phyloP scores from a whole-genome alignment of 257 asterid species.

The Petunia axillaris region DNA sequence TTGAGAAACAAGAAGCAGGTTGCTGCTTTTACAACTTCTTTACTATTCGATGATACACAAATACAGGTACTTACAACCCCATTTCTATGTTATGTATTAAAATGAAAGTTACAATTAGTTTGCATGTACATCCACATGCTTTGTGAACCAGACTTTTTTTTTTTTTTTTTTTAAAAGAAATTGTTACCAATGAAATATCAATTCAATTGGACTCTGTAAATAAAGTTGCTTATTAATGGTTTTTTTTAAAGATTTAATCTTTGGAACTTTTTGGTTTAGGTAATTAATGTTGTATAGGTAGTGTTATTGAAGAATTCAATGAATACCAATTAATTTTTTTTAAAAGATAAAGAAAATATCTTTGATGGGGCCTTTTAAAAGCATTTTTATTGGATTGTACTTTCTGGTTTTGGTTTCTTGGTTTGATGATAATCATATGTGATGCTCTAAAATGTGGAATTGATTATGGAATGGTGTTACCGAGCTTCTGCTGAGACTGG shows the following conservation, averaged over 20 bases:
- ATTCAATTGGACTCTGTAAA: neutral
- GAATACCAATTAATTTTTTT: neutral
- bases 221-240: neutral
- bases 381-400: neutral
- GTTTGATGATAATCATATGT: neutral
- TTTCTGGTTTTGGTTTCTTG: neutral
- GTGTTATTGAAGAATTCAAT: neutral
- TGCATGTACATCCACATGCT: neutral
- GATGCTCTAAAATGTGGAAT: neutral
- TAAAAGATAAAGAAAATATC: too few species aligned
- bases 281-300: neutral
- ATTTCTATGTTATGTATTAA: neutral
- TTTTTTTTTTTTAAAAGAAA: neutral
- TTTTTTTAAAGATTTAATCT: neutral
- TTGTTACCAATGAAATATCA: neutral
- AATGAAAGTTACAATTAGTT: neutral
- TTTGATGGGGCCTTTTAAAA: neutral
- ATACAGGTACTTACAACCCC: constrained; percentile 59
- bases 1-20: constrained; percentile 34
- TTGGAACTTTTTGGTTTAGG: neutral
- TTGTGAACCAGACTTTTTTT: neutral
- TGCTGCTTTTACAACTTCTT: constrained; percentile 74
- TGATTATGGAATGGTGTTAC: neutral
- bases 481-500: neutral
- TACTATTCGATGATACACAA: constrained; percentile 85